These are phyloP conservation scores for Cercophora newfieldiana DNA, from an alignment of 495 filamentous ascomycete species.

Conservation along the genomic window DNA sequence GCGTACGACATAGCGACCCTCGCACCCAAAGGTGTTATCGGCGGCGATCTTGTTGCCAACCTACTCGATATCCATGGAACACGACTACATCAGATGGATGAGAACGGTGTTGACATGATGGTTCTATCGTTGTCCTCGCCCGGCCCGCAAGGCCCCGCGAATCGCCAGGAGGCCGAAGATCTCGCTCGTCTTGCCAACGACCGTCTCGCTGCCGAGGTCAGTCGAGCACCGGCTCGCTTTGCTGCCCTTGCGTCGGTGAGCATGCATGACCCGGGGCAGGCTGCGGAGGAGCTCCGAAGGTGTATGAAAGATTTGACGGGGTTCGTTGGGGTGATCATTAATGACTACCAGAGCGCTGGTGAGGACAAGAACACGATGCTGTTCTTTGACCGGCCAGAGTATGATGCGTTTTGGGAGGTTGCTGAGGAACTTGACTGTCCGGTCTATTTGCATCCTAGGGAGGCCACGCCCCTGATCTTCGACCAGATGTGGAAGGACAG, in stretches of 20 bases:
- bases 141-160: constrained; percentile 24
- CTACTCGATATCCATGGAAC: constrained; percentile 30
- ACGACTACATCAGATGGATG: constrained; percentile 29
- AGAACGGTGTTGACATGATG: constrained; percentile 32
- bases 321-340: constrained; percentile 58
- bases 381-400: constrained; percentile 49
- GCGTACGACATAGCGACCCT: constrained; percentile 26
- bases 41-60: constrained; percentile 26
- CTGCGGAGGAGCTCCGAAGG: constrained; percentile 50
- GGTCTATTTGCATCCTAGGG: constrained; percentile 58
- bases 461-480: constrained; percentile 44
- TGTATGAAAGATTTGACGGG: constrained; percentile 42
- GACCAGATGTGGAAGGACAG: constrained; percentile 34
- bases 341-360: constrained; percentile 51
- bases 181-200: constrained; percentile 49
- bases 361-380: constrained; percentile 28
- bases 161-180: constrained; percentile 22
- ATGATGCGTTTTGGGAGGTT: constrained; percentile 46
- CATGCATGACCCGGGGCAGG: constrained; percentile 47
- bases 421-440: constrained; percentile 56
- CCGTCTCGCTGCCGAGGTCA: constrained; percentile 51
- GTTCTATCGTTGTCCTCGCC: constrained; percentile 30
- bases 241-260: constrained; percentile 58
- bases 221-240: constrained; percentile 46
- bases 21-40: constrained; percentile 28